phyloP scores from a whole-genome alignment of 2,329 filamentous ascomycete species.

The Botrytis tulipae region DNA sequence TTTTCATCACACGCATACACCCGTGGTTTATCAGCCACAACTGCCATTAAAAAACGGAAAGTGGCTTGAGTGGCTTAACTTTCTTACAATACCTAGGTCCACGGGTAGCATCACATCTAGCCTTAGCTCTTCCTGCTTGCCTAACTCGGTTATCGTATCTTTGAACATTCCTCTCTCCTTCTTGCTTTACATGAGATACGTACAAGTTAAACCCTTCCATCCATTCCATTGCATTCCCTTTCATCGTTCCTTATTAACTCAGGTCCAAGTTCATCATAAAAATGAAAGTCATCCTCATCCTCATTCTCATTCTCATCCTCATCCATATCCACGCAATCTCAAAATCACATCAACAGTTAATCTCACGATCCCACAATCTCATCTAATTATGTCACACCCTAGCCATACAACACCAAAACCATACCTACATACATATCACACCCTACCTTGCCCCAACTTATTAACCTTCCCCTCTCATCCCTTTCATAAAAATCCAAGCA shows the following conservation, averaged over 20 bases:
- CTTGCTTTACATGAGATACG: neutral
- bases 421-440: neutral
- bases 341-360: neutral
- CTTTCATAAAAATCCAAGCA: neutral
- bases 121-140: neutral
- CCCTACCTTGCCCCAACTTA: neutral
- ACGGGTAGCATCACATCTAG: neutral
- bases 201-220: neutral
- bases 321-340: neutral
- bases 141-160: constrained; percentile 11
- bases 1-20: constrained; percentile 9
- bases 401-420: neutral
- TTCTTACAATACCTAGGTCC: neutral
- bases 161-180: neutral
- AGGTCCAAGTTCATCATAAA: neutral
- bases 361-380: neutral
- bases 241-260: neutral
- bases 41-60: neutral
- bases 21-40: constrained; percentile 6
- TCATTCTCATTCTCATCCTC: neutral
- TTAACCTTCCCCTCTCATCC: no score
- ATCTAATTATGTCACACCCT: neutral
- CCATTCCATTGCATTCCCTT: neutral
- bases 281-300: no score
- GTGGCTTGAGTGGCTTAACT: neutral